A percentile compares a stretch with the other conserved stretches of the same genome.
phyloP scores from a whole-genome alignment of 2,329 filamentous ascomycete species.

The Biscogniauxia sp. region DNA sequence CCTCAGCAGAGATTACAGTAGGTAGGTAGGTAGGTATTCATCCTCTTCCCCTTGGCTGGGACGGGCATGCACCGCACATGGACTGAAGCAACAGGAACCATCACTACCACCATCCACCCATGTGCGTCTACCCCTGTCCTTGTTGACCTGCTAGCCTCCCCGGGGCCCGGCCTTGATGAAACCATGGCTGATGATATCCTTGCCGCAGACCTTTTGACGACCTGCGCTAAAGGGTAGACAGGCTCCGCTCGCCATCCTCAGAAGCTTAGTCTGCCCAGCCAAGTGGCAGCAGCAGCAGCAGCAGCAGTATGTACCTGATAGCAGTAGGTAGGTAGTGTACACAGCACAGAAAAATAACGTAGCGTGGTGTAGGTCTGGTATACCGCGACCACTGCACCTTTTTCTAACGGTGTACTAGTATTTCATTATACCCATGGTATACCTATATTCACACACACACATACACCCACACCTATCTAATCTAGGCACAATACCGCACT shows the following conservation, averaged over 20 bases:
- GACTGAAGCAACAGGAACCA: not conserved
- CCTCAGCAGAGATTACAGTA: slow-evolving; percentile 1
- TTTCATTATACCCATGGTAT: not conserved
- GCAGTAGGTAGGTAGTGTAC: no score
- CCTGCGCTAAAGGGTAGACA: slow-evolving; percentile 20
- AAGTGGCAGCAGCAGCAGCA: slow-evolving; percentile 13
- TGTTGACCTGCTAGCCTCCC: slow-evolving; percentile 22
- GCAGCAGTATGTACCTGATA: no score
- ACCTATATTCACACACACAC: no score
- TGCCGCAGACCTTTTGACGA: slow-evolving; percentile 22
- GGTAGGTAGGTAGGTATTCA: no score
- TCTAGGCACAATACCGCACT: no score
- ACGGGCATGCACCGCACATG: slow-evolving; percentile 7
- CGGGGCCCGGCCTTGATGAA: slow-evolving; percentile 28
- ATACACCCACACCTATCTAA: no score
- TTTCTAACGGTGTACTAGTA: not conserved
- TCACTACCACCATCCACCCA: slow-evolving; percentile 3
- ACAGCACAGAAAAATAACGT: no score
- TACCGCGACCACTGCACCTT: not conserved
- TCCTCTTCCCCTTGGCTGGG: slow-evolving; percentile 3
- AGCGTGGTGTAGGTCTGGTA: not conserved
- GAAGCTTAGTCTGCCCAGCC: slow-evolving; percentile 13
- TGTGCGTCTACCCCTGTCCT: slow-evolving; percentile 24
- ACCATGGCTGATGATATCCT: slow-evolving; percentile 31
- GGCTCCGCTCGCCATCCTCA: slow-evolving; percentile 19